Percentiles rank a stretch among this genome's conserved stretches.
phyloP scores from a whole-genome alignment of 441 rosid genomes.

The Brassica hybrid region DNA sequence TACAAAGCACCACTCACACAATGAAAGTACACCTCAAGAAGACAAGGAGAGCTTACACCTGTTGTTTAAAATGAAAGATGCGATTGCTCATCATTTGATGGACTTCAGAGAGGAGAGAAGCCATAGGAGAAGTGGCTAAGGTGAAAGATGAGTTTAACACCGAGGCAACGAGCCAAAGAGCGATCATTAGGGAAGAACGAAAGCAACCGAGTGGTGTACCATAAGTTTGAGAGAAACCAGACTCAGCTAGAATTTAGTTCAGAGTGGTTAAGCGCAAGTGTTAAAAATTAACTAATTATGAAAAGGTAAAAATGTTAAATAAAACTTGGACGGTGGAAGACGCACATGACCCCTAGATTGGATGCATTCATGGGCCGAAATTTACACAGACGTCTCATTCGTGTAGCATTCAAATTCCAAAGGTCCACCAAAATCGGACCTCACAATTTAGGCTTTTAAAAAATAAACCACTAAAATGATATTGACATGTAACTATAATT shows the following conservation, averaged over 20 bases:
- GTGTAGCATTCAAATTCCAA: not conserved
- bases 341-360: not conserved
- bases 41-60: not conserved
- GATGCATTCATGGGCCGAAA: conserved; percentile 23
- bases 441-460: not conserved
- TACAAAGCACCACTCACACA: not conserved
- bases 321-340: conserved; percentile 26
- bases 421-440: conserved; percentile 6
- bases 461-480: not conserved
- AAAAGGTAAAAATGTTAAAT: not conserved
- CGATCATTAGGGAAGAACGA: not conserved
- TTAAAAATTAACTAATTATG: not conserved
- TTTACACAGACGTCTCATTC: conserved; percentile 9
- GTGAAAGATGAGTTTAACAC: not conserved
- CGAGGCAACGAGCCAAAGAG: not conserved
- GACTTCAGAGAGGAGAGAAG: not conserved
- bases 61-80: not conserved
- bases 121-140: not conserved
- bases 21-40: not conserved
- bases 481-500: conserved; percentile 3
- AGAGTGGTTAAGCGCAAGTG: not conserved
- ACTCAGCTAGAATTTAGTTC: not conserved
- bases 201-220: not conserved
- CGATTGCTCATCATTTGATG: not conserved
- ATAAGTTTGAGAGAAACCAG: not conserved